A percentile compares a stretch with the other conserved stretches of the same genome.
phyloP scores from a whole-genome alignment of 2,329 filamentous ascomycete species.

The Pleoardoris graminearum region DNA sequence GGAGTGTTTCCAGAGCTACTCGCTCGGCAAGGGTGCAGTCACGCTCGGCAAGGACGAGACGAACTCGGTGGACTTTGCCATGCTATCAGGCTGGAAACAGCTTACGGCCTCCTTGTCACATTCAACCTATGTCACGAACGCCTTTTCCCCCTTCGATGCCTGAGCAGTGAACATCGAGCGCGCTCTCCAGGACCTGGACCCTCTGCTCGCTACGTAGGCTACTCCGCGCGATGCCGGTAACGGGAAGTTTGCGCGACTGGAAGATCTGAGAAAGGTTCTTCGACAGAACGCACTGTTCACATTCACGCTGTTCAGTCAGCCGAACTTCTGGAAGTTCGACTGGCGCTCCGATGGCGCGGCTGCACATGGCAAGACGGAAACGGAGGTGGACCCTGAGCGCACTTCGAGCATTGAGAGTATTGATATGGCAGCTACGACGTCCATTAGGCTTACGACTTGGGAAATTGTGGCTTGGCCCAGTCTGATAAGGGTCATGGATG shows the following conservation, averaged over 20 bases:
- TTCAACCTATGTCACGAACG: conserved; percentile 14
- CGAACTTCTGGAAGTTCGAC: conserved; percentile 19
- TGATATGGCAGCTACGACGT: not conserved
- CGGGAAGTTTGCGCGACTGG: conserved; percentile 7
- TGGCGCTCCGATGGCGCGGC: conserved; percentile 13
- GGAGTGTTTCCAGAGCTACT: conserved; percentile 21
- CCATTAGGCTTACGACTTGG: not conserved
- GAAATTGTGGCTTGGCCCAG: conserved; percentile 17
- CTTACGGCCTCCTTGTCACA: conserved; percentile 16
- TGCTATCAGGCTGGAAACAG: conserved; percentile 20
- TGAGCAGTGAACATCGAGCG: conserved; percentile 21
- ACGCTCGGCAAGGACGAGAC: conserved; percentile 8
- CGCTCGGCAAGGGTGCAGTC: conserved; percentile 6
- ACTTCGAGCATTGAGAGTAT: not conserved
- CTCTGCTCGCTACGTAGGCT: conserved; percentile 15
- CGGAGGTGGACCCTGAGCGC: not conserved
- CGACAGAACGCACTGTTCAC: conserved; percentile 15
- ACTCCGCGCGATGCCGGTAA: not conserved
- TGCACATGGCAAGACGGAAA: conserved; percentile 8
- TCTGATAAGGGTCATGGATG: conserved; percentile 13
- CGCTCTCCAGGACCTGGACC: conserved; percentile 18
- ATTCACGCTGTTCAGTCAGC: conserved; percentile 18
- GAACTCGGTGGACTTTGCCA: conserved; percentile 12
- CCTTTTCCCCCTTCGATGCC: conserved; percentile 19
- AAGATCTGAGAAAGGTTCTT: conserved; percentile 14